Percentiles rank a stretch among this genome's conserved stretches.
Conservation (phyloP, 257 asterid species). For the Primulina huaijiensis region DNA sequence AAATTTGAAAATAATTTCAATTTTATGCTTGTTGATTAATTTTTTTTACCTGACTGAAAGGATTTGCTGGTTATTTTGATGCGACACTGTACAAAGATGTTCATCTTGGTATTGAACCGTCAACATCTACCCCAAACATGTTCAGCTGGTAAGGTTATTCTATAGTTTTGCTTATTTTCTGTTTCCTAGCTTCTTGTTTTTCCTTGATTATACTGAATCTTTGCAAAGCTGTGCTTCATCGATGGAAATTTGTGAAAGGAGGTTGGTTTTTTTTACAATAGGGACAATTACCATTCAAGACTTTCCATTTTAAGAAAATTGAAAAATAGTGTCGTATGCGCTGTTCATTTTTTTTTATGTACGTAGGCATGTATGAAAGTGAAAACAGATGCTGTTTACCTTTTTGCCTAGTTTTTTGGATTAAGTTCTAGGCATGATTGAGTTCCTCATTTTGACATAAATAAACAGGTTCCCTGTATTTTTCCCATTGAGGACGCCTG, state of each 20-base stretch:
- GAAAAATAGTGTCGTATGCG: not conserved
- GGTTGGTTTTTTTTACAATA: slow-evolving; percentile 2
- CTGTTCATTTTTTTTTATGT: not conserved
- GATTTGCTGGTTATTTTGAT: slow-evolving; percentile 96
- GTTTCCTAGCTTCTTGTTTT: not conserved
- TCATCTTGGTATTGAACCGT: slow-evolving; percentile 95
- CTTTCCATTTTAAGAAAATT: not conserved
- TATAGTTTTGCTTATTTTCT: not conserved
- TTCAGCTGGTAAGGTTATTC: slow-evolving; percentile 73
- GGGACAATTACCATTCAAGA: not conserved
- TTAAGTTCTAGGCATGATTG: slow-evolving; percentile 13
- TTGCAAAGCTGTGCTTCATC: slow-evolving; percentile 2
- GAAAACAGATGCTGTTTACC: not conserved
- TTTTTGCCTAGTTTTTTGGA: not conserved
- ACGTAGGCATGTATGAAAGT: not conserved
- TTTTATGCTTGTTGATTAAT: slow-evolving; percentile 4
- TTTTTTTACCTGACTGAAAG: slow-evolving; percentile 35
- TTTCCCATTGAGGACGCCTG: slow-evolving; percentile 84
- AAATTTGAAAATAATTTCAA: not conserved
- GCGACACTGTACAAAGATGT: slow-evolving; percentile 88
- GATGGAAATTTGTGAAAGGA: slow-evolving; percentile 2
- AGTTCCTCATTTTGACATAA: slow-evolving; percentile 15
- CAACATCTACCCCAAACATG: slow-evolving; percentile 93
- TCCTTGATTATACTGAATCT: slow-evolving; percentile 1
- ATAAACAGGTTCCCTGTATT: slow-evolving; percentile 84